A percentile compares a stretch with the other conserved stretches of the same genome.
Evolutionary conservation across 2,329 filamentous ascomycete species (phyloP).

Genomic region (Cadophora luteo-olivacea): DNA sequence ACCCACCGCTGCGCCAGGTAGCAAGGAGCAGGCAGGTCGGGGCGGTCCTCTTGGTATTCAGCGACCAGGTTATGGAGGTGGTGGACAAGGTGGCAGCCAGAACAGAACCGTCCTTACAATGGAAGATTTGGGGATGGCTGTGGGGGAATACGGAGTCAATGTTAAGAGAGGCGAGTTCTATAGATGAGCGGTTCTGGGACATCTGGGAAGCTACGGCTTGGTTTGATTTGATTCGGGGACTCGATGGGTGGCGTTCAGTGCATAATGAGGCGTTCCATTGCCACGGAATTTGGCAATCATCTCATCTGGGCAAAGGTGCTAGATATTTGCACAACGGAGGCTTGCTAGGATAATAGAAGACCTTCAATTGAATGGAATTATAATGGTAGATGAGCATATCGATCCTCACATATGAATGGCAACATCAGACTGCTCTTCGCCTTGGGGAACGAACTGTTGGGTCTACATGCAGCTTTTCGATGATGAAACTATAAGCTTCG

Average conservation of each 20-base stretch:
- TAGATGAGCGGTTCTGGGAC: constrained; percentile 56
- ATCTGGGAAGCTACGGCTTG: constrained; percentile 3
- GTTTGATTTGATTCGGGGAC: constrained; percentile 3
- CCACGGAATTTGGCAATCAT: constrained; percentile 7
- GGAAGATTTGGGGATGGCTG: constrained; percentile 98
- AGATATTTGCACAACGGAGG: constrained; percentile 15
- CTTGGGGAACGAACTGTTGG: neutral
- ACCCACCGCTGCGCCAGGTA: constrained; percentile 60
- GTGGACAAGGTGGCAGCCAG: constrained; percentile 85
- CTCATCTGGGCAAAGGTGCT: constrained; percentile 6
- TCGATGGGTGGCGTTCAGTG: constrained; percentile 30
- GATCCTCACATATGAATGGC: no score
- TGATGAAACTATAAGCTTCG: neutral
- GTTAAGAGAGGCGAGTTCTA: constrained; percentile 98
- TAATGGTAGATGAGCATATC: neutral
- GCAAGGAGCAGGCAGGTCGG: constrained; percentile 60
- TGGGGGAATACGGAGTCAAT: constrained; percentile 96
- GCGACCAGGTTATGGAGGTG: constrained; percentile 82
- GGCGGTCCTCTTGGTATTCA: constrained; percentile 61
- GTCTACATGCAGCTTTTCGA: neutral
- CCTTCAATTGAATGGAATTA: neutral
- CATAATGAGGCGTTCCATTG: constrained; percentile 9
- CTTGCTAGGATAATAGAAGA: constrained; percentile 8
- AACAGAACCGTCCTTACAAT: constrained; percentile 95
- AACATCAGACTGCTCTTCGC: neutral